Evolutionary conservation across 1,284 basidiomycete species (phyloP).

Genomic region (Pterulicium gracile): DNA sequence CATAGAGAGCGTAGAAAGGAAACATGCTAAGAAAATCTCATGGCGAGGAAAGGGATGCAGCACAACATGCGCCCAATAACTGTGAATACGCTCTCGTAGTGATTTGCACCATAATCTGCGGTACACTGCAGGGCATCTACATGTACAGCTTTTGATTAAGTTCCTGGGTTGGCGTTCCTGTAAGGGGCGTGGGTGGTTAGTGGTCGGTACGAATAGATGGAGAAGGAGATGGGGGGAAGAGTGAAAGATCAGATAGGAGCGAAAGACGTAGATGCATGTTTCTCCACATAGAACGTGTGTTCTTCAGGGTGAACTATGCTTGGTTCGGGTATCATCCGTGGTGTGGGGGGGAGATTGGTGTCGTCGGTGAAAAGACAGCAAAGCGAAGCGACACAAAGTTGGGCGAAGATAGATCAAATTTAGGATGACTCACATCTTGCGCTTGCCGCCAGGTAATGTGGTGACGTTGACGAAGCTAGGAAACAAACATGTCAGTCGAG

Average conservation of each 20-base stretch:
- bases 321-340: conserved; percentile 67
- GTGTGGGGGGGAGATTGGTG: conserved; percentile 10
- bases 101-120: neutral
- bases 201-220: conserved; percentile 16
- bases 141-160: conserved; percentile 37
- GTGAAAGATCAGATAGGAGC: conserved; percentile 74
- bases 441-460: conserved; percentile 84
- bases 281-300: conserved; percentile 72
- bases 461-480: conserved; percentile 91
- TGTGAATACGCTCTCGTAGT: neutral
- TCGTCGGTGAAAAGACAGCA: conserved; percentile 3
- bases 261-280: conserved; percentile 81
- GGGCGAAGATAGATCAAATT: conserved; percentile 7
- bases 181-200: conserved; percentile 11
- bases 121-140: neutral
- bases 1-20: neutral
- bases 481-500: conserved; percentile 10
- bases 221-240: conserved; percentile 8
- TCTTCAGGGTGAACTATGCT: conserved; percentile 92
- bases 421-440: conserved; percentile 75
- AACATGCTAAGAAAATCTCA: neutral
- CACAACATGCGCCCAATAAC: neutral
- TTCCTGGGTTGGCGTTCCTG: conserved; percentile 81
- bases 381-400: conserved; percentile 8
- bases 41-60: neutral